phyloP scores from a whole-genome alignment of 441 rosid genomes.

The Mallotus repandus region DNA sequence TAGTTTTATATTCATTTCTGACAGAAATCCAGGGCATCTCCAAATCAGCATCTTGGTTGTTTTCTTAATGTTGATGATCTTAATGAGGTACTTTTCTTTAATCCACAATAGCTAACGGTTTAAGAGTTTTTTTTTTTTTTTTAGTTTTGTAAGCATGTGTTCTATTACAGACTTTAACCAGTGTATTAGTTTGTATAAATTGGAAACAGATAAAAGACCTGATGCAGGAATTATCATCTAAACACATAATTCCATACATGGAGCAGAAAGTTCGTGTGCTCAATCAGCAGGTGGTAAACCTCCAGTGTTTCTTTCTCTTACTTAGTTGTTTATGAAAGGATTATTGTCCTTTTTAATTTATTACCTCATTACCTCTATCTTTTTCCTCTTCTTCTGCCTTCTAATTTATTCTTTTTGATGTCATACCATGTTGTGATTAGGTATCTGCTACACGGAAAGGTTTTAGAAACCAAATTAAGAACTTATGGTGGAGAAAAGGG shows the following conservation, averaged over 20 bases:
- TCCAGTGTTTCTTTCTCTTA: constrained; percentile 18
- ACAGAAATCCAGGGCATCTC: constrained; percentile 65
- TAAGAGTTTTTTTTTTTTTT: not conserved
- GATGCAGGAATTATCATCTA: constrained; percentile 92
- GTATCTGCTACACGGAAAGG: constrained; percentile 97
- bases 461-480: constrained; percentile 89
- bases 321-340: constrained; percentile 13
- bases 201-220: constrained; percentile 76
- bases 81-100: constrained; percentile 55
- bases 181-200: constrained; percentile 22
- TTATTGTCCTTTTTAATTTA: constrained; percentile 11
- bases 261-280: constrained; percentile 93
- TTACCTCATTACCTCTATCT: constrained; percentile 14
- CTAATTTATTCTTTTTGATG: constrained; percentile 25
- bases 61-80: constrained; percentile 75
- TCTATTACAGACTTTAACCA: not conserved
- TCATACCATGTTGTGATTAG: constrained; percentile 38
- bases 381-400: not conserved
- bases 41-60: constrained; percentile 60
- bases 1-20: constrained; percentile 34
- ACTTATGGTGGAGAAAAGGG: constrained; percentile 99
- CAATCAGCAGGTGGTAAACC: constrained; percentile 75
- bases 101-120: constrained; percentile 14
- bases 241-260: constrained; percentile 92
- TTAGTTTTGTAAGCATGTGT: not conserved